Percentiles rank a stretch among this genome's conserved stretches.
phyloP scores from a whole-genome alignment of 2,329 filamentous ascomycete species.

The Drechslerella stenobrocha region DNA sequence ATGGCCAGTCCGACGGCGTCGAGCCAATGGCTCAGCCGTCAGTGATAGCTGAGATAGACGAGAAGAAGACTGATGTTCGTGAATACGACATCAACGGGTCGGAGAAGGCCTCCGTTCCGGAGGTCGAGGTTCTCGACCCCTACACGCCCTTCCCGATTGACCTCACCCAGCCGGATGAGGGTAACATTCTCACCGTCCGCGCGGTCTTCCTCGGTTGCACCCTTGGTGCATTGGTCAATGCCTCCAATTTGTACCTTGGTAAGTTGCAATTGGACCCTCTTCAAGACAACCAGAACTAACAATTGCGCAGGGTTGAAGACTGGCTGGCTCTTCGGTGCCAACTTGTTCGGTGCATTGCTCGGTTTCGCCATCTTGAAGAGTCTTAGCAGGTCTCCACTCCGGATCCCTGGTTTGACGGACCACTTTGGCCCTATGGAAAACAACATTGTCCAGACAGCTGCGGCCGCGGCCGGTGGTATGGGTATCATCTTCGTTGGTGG shows the following conservation, averaged over 20 bases:
- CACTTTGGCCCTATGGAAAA: slow-evolving; percentile 66
- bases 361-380: slow-evolving; percentile 65
- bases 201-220: slow-evolving; percentile 63
- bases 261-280: slow-evolving; percentile 21
- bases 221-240: slow-evolving; percentile 65
- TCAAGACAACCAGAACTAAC: not conserved
- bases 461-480: slow-evolving; percentile 65
- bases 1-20: slow-evolving; percentile 29
- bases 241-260: slow-evolving; percentile 67
- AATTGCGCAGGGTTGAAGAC: slow-evolving; percentile 59
- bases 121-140: slow-evolving; percentile 49
- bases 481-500: slow-evolving; percentile 64
- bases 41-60: slow-evolving; percentile 22
- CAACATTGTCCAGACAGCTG: slow-evolving; percentile 65
- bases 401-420: slow-evolving; percentile 61
- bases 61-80: slow-evolving; percentile 28
- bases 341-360: slow-evolving; percentile 63
- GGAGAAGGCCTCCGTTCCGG: slow-evolving; percentile 24
- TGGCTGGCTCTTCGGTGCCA: slow-evolving; percentile 60
- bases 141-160: slow-evolving; percentile 57
- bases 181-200: slow-evolving; percentile 62
- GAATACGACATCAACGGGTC: slow-evolving; percentile 38
- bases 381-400: slow-evolving; percentile 57
- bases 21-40: slow-evolving; percentile 7
- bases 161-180: slow-evolving; percentile 57